Base-by-base conservation (phyloP, 2,329 filamentous ascomycete genomes). In the Ascochyta clinopodiicola region DNA sequence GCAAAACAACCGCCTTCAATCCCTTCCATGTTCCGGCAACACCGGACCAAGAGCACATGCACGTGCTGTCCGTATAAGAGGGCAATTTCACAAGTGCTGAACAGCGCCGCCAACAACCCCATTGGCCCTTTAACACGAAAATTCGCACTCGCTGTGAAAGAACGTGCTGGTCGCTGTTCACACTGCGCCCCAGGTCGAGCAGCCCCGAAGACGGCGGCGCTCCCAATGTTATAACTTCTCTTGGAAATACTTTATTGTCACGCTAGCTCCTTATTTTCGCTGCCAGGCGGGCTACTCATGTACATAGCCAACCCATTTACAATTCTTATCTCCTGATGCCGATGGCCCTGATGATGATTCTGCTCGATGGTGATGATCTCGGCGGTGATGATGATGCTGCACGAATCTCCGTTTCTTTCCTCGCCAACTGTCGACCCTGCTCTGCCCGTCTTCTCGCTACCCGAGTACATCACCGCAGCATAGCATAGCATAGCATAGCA, bases 51-150 rank as follows among this genome's bases (percentile, higher is more conserved):
- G 65, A 68, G 40, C 75, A 71, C 44, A 77, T 78, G 67, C 78
- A 80, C 58, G 79, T 81, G 37, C 68, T 81, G 55, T 81, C 79
- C 2, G 66, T 74, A 27, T 76, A 77, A 44, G 35, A 48, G 25
- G 52, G 52, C 55, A 61, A 61, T 46, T 34, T 45, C 37, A 13
- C 19, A 6, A n/a, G 59, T 65, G 76, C 65, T 71, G 69, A 72
- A 63, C 59, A 75, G 71, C 74, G 73, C 73, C 74, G 74, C 70
- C 62, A 64, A 68, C 63, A 24, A n/a, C 24, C 21, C 39, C 38
- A 58, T 70, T 59, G 66, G 70, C 73, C 73, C 73, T 64, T 62
- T 66, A 67, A 71, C 71, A 71, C 61, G 69, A 45, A 24, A 45
- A 24, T 56, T 51, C 35, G 58, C 57, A 44, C 22, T 32, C 17